Evolutionary conservation across 805 yeast genomes (phyloP), one percentile per base, ranked within the genome.

Genomic region (Tetrapisispora iriomotensis): DNA sequence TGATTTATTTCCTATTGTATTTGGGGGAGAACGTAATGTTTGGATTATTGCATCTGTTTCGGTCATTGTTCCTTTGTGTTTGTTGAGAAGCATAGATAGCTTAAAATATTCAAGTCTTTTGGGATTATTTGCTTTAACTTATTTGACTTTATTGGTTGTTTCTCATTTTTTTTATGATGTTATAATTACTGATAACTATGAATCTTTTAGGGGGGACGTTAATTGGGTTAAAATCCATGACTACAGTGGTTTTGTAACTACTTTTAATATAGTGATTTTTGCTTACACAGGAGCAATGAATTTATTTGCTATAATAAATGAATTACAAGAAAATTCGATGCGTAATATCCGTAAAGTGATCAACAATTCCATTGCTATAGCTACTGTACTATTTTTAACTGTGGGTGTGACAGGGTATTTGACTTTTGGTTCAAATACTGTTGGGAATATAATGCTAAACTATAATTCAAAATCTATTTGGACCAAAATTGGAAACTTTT

Each of bases 281-380:
- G 92, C 94, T 1, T 83, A 72, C 58, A 82, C 90, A 1, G 86
- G 92, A 37, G 82, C 82, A 43, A 90, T 83, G 63, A 83, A 82
- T 59, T 75, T 82, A 68, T 81, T 79, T 55, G 77, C 86, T 8
- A 80, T 83, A 38, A 73, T 79, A 51, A 78, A 80, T 51, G 94
- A 83, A 58, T 64, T 82, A 45, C 61, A 72, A 29, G 70, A 75
- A 46, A 72, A 74, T 35, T 61, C 73, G 3, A 61, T 77, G 43
- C 52, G 67, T 19, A 75, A 77, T 41, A 62, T 75, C 2, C 43
- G 64, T 4, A 55, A 47, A 21, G 73, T 80, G 22, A 64, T 72
- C 14, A 52, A 58, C 17, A 41, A 63, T 14, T 68, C 88, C 9
- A 71, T 79, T 34, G 45, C 64, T 1, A 64, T 74, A 8, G 76